A percentile compares a stretch with the other conserved stretches of the same genome.
Conservation (phyloP, 441 rosid species). For the Arabidopsis lyrata region DNA sequence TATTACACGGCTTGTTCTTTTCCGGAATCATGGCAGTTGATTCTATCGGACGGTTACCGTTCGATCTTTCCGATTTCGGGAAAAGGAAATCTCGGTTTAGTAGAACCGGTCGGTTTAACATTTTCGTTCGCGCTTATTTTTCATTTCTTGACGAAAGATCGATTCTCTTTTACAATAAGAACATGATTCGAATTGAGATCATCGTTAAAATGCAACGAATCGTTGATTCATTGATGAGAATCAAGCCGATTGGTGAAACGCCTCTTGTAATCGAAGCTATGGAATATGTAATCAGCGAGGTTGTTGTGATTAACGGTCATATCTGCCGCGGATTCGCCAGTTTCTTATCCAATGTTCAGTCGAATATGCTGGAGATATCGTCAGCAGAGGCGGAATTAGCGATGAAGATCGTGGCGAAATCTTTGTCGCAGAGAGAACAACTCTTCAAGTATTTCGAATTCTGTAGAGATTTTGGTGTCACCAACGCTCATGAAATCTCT, state of each 20-base stretch:
- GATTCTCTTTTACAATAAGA: conserved; percentile 31
- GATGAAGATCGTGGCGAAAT: conserved; percentile 52
- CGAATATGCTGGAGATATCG: conserved; percentile 31
- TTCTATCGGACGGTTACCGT: conserved; percentile 62
- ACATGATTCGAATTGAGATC: conserved; percentile 36
- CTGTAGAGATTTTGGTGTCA: conserved; percentile 56
- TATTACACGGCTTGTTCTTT: conserved; percentile 71
- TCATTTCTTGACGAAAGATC: conserved; percentile 62
- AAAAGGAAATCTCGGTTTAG: conserved; percentile 47
- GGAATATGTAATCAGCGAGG: conserved; percentile 60
- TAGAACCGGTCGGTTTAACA: conserved; percentile 54
- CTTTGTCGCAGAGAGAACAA: conserved; percentile 55
- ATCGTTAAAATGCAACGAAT: conserved; percentile 49
- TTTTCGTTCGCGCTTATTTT: conserved; percentile 61
- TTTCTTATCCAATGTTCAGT: conserved; percentile 42
- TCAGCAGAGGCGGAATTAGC: conserved; percentile 53
- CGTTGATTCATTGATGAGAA: conserved; percentile 58
- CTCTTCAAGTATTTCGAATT: conserved; percentile 54
- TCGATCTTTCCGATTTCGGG: conserved; percentile 61
- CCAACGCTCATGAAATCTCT: conserved; percentile 55
- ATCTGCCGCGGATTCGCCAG: conserved; percentile 47
- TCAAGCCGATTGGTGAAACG: conserved; percentile 48
- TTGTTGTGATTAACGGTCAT: conserved; percentile 53
- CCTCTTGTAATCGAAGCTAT: conserved; percentile 60
- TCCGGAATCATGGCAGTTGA: conserved; percentile 45